Evolutionary conservation across 2,329 filamentous ascomycete species (phyloP).

Genomic region (Verticillium klebahnii): DNA sequence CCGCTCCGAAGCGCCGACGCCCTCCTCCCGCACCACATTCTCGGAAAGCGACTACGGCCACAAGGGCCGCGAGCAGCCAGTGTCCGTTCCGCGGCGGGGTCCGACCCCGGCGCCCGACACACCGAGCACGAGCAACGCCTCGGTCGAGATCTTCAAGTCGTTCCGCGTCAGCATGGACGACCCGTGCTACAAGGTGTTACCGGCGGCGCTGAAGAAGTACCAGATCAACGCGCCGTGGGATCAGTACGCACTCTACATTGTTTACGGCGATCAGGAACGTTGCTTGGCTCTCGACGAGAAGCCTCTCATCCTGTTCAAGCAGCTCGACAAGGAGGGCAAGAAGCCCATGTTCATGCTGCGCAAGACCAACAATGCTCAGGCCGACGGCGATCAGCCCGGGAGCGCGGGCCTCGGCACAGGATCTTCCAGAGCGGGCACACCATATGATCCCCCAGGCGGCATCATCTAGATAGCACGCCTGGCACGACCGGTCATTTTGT

Average conservation of each 20-base stretch:
- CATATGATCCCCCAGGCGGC: slow-evolving; percentile 55
- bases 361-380: slow-evolving; percentile 53
- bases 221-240: slow-evolving; percentile 98
- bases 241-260: slow-evolving; percentile 96
- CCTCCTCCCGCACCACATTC: slow-evolving; percentile 51
- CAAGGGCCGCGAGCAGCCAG: slow-evolving; percentile 29
- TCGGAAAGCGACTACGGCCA: slow-evolving; percentile 21
- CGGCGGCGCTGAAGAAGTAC: slow-evolving; percentile 94
- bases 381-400: slow-evolving; percentile 45
- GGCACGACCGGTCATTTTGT: not conserved
- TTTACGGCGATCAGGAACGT: slow-evolving; percentile 96
- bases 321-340: slow-evolving; percentile 91
- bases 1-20: slow-evolving; percentile 49
- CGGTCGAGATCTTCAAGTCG: slow-evolving; percentile 96
- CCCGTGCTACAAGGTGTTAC: slow-evolving; percentile 93
- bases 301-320: slow-evolving; percentile 93
- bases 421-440: slow-evolving; percentile 35
- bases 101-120: slow-evolving; percentile 61
- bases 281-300: slow-evolving; percentile 90
- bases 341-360: slow-evolving; percentile 99
- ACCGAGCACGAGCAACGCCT: slow-evolving; percentile 49
- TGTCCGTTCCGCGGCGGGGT: slow-evolving; percentile 46
- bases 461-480: slow-evolving; percentile 41
- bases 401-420: slow-evolving; percentile 47
- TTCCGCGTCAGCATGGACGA: slow-evolving; percentile 98